Base-by-base conservation (phyloP, 169 alveolate genomes). In the Plasmodium malariae region DNA sequence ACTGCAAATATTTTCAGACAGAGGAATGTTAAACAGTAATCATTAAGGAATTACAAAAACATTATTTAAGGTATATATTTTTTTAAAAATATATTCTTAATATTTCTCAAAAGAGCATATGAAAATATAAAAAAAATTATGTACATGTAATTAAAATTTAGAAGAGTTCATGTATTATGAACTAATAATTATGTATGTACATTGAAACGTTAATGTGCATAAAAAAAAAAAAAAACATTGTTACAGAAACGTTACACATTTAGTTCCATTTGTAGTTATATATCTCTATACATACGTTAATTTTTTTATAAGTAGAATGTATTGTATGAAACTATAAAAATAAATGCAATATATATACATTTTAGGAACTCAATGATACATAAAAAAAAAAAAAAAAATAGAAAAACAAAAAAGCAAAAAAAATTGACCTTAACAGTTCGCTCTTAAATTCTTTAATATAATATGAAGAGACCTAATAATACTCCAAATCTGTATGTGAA, bases 121-220 rank as follows among this genome's bases (percentile, higher is more conserved):
- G n/a, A n/a, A n/a, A n/a, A n/a, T 36, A 74, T 11, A 40, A 59
- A 73, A 74, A 34, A 36, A 11, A 24, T n/a, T 74, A 57, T 60
- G 54, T 1, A 21, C 49, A 74, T 12, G n/a, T 65, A 59, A 57
- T 6, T 34, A 59, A 19, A 14, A 74, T 59, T 40, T 60, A 26
- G 43, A 57, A 74, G 55, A 21, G 55, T 51, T 60, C 3, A 43
- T 36, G 19, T 60, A 37, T 34, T 19, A 26, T 37, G 68, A 43
- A 57, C 21, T 12, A 74, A 74, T 59, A 12, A 74, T 55, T 74
- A 72, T 72, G 88, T 74, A 74, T 54, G 57, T 74, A 74, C 88
- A 74, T 74, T 60, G 40, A 59, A 36, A 55, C 37, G n/a, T 74
- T 45, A 51, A 51, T 17, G 65, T 24, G 55, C 63, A 30, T 49